Percentiles rank a stretch among this genome's conserved stretches.
phyloP scores from a whole-genome alignment of 2,329 filamentous ascomycete genomes.

The Biscogniauxia sp. region DNA sequence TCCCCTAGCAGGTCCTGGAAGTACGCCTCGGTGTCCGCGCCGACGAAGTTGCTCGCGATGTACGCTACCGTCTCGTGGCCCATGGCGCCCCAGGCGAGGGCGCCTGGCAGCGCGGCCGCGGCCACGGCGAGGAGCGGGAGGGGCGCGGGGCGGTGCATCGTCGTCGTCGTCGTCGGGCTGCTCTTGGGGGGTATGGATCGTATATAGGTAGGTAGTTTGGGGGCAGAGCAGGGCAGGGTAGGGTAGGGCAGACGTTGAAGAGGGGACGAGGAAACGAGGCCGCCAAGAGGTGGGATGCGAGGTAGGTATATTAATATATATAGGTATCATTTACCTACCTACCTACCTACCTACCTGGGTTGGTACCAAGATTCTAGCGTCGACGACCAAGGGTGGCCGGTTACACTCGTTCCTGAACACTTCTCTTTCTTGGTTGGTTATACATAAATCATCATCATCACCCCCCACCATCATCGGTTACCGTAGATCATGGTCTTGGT shows the following conservation, averaged over 20 bases:
- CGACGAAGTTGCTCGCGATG: constrained; percentile 48
- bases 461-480: no score
- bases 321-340: no score
- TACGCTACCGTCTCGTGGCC: constrained; percentile 56
- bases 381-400: not conserved
- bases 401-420: not conserved
- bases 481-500: not conserved
- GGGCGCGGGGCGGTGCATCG: constrained; percentile 18
- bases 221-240: no score
- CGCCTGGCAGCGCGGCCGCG: constrained; percentile 18
- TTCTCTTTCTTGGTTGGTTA: no score
- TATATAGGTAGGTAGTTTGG: not conserved
- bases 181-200: not conserved
- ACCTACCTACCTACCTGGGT: no score
- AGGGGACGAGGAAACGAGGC: not conserved
- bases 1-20: constrained; percentile 45
- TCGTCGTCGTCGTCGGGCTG: constrained; percentile 21
- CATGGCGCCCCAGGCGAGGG: constrained; percentile 40
- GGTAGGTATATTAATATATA: not conserved
- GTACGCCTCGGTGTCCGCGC: constrained; percentile 38
- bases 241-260: not conserved
- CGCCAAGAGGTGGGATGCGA: not conserved
- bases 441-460: no score
- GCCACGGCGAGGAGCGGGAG: constrained; percentile 23
- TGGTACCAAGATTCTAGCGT: not conserved